phyloP scores from a whole-genome alignment of 345 rosid genomes.

The Lepidium africanum region DNA sequence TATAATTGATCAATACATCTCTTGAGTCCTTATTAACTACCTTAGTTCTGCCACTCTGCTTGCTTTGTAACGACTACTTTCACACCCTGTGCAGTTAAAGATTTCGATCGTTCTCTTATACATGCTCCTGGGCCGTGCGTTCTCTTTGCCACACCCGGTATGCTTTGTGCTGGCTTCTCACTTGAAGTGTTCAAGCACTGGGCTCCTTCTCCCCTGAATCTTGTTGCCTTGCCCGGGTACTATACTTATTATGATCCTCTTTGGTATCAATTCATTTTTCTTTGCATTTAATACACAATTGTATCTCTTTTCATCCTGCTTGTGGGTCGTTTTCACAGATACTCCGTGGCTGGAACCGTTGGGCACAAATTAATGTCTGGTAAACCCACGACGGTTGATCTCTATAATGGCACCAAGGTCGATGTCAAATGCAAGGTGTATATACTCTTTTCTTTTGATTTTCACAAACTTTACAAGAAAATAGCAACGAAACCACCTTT shows the following conservation, averaged over 20 bases:
- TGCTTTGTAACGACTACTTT: constrained; percentile 1
- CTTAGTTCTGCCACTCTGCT: neutral
- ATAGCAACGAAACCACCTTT: neutral
- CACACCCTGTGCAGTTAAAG: constrained; percentile 42
- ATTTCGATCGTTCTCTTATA: constrained; percentile 74
- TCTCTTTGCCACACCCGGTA: constrained; percentile 98
- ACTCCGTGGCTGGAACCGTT: constrained; percentile 90
- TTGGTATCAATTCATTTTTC: neutral
- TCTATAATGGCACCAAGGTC: constrained; percentile 77
- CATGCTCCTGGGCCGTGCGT: constrained; percentile 94
- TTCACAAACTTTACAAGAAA: neutral
- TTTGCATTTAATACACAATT: neutral
- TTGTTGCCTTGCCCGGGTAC: constrained; percentile 92
- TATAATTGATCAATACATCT: neutral
- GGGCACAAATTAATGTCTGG: constrained; percentile 90
- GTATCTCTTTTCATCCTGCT: neutral
- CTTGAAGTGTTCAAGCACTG: constrained; percentile 91
- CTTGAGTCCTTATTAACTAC: neutral
- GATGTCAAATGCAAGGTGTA: constrained; percentile 91
- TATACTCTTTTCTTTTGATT: constrained; percentile 1
- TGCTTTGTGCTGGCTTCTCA: constrained; percentile 93
- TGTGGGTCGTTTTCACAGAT: constrained; percentile 31
- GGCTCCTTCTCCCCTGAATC: constrained; percentile 86
- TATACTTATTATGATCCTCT: neutral
- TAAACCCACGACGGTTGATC: constrained; percentile 65